phyloP scores from a whole-genome alignment of 2,329 filamentous ascomycete species.

The Berkeleyomyces rouxiae region DNA sequence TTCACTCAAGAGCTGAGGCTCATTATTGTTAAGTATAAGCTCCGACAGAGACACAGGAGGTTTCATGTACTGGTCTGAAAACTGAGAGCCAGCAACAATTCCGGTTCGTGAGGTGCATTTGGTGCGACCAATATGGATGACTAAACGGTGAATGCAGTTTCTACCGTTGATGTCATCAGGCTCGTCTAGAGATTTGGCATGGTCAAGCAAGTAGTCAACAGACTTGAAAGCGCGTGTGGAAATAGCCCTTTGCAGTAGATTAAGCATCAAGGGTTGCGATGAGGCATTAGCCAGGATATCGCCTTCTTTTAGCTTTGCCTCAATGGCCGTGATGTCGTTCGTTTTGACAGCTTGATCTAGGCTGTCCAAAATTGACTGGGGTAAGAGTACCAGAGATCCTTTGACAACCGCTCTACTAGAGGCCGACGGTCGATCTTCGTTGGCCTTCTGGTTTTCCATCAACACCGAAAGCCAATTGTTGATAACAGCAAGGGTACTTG shows the following conservation, averaged over 20 bases:
- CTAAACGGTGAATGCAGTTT: slow-evolving; percentile 81
- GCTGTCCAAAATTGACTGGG: slow-evolving; percentile 49
- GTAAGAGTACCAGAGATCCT: slow-evolving; percentile 50
- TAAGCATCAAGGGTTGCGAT: slow-evolving; percentile 55
- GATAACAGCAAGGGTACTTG: slow-evolving; percentile 41
- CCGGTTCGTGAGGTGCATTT: slow-evolving; percentile 24
- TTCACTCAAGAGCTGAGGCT: slow-evolving; percentile 46
- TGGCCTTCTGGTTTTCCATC: slow-evolving; percentile 42
- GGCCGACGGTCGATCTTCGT: slow-evolving; percentile 58
- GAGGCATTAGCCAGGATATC: slow-evolving; percentile 31
- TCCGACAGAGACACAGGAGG: slow-evolving; percentile 25
- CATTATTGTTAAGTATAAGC: slow-evolving; percentile 45
- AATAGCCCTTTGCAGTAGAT: slow-evolving; percentile 63
- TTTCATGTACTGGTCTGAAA: slow-evolving; percentile 48
- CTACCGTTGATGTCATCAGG: slow-evolving; percentile 85
- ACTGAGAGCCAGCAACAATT: slow-evolving; percentile 12
- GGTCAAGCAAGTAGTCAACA: slow-evolving; percentile 52
- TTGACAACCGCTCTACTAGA: slow-evolving; percentile 65
- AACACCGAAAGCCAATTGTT: slow-evolving; percentile 85
- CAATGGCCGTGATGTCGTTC: slow-evolving; percentile 37
- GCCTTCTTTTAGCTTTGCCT: slow-evolving; percentile 14
- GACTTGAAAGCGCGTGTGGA: slow-evolving; percentile 50
- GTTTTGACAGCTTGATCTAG: slow-evolving; percentile 56
- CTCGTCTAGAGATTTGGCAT: slow-evolving; percentile 60
- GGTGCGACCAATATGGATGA: slow-evolving; percentile 82